Base-by-base conservation (phyloP, 2,329 filamentous ascomycete species). In the Phaeosphaeriaceae sp. region DNA sequence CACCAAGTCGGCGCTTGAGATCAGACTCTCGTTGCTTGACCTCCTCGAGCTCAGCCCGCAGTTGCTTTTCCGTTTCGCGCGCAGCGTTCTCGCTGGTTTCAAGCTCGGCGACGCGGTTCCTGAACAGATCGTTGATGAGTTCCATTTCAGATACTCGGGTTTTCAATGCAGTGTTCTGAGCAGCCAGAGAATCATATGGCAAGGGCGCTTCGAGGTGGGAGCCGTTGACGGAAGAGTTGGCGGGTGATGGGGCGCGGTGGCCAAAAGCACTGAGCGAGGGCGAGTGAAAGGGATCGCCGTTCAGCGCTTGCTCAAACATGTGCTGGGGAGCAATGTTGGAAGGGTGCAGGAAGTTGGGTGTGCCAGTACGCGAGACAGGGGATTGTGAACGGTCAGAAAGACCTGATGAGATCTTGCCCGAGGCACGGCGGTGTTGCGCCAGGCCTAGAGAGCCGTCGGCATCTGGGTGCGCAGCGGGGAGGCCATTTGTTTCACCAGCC, bases 91-190 rank as follows among this genome's bases (percentile, higher is more conserved):
- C 91, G 71, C 90, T 90, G 66, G 89, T 86, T 74, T 96, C 92
- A 13, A 95, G 83, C 73, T 95, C 84, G 74, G 88, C 78, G 42
- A 97, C 88, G 11, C 81, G 80, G 60, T 90, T 89, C 47, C 82
- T 80, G 75, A 90, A 91, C 20, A 91, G 79, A 53, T 89, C 85
- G 70, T 88, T 97, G 82, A 99, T 97, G 52, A 99, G 86, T 75
- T 99, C 95, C 22, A 99, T 85, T 77, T 99, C 95, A 68, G 90
- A 95, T 33, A 99, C 94, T 44, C 95, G 89, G 0, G 95, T 99
- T 80, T 96, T 96, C n/a, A 98, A 84, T 51, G 89, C 90, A 5
- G 91, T 91, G 76, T 96, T 97, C 61, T 89, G 87, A 1, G 90
- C 89, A 52, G 92, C 82, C 22, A 96, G 85, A 60, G 91, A 89